These are phyloP conservation scores for Hirschfeldia incana DNA, from an alignment of 345 rosid genomes.

Conservation along the genomic window DNA sequence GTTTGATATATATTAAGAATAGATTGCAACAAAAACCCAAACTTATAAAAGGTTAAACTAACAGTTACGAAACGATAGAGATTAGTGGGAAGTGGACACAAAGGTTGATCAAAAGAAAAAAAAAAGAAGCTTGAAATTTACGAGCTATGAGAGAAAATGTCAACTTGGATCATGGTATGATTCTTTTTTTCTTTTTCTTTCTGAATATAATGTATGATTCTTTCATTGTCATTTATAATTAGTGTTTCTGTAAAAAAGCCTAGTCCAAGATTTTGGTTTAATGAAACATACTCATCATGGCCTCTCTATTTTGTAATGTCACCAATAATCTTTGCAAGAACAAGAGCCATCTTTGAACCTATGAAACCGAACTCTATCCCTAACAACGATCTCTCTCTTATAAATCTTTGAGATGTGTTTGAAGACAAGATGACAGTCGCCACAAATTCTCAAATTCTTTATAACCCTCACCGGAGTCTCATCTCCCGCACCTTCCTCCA, in stretches of 20 bases:
- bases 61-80: too few species aligned
- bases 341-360: conserved; percentile 69
- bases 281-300: not conserved
- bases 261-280: not conserved
- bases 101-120: too few species aligned
- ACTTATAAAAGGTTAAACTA: too few species aligned
- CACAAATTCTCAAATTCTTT: conserved; percentile 85
- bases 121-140: too few species aligned
- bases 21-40: too few species aligned
- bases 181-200: too few species aligned
- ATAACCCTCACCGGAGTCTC: conserved; percentile 66
- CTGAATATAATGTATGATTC: too few species aligned
- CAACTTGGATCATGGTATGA: too few species aligned
- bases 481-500: conserved; percentile 21
- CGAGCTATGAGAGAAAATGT: too few species aligned
- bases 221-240: not conserved
- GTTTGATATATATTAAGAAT: too few species aligned
- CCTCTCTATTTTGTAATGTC: conserved; percentile 18
- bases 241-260: not conserved
- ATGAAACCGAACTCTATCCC: conserved; percentile 86
- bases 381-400: conserved; percentile 68
- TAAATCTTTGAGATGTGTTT: conserved; percentile 73
- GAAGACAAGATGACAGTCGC: conserved; percentile 76
- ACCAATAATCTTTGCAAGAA: conserved; percentile 89
- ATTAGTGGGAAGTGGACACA: too few species aligned